Base-by-base conservation (phyloP, 2,329 filamentous ascomycete genomes). In the Colletotrichum tabaci region DNA sequence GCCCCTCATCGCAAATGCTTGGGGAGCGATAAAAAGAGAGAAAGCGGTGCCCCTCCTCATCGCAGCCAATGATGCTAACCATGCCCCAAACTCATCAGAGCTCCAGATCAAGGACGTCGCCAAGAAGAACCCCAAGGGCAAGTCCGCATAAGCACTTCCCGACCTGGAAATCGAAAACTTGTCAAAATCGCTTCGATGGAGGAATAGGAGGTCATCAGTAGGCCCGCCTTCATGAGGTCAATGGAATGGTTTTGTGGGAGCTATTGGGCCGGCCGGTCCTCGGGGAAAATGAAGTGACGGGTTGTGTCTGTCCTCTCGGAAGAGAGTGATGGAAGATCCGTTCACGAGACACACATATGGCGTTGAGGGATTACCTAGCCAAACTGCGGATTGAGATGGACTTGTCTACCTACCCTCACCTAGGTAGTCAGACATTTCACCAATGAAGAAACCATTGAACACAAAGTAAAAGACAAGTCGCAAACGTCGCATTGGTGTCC, bases 91-190 rank as follows among this genome's bases (percentile, higher is more conserved):
- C 50, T 55, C 64, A 47, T 69, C 76, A 88, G 86, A 83, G 80
- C 82, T 88, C 78, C 80, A 83, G 76, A 87, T 89, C 79, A 85
- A 85, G 80, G 86, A 88, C 77, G 84, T 88, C 75, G 82, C 84
- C 78, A 88, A 87, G 84, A 87, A 95, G 84, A 85, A 84, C 82
- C 57, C 64, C 65, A 83, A 84, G 81, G 77, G 77, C 44, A 82
- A 84, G 82, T 79, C 81, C 78, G 66, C 66, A 63, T 84, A 80
- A 80, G 73, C 53, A 61, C 63, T 56, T 44, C 42, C 56, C 21
- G 42, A 64, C 26, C 8, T 38, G 46, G 46, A 71, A 53, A 13
- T 52, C 53, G 26, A 58, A 58, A 53, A 61, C 7, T 38, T 46
- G 47, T 57, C 26, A 67, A 63, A 62, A 67, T 46, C 16, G 23